These are phyloP conservation scores for Gomphus bonarii DNA, from an alignment of 1,284 basidiomycete species.

Conservation along the genomic window DNA sequence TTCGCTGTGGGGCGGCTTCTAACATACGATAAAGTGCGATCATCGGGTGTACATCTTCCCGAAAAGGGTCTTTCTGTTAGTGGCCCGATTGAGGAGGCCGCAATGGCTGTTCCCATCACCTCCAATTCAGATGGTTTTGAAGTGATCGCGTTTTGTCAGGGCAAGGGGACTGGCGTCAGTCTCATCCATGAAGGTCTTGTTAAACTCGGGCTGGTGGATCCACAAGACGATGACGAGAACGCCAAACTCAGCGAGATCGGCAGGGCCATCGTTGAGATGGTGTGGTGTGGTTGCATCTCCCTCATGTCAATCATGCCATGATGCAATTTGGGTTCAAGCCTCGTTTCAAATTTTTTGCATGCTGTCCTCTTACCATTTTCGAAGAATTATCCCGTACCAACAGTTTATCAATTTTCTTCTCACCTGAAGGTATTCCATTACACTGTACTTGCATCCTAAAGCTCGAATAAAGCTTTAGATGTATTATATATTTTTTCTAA, in stretches of 20 bases:
- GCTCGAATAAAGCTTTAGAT: constrained; percentile 5
- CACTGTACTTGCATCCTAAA: constrained; percentile 4
- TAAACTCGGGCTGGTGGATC: constrained; percentile 42
- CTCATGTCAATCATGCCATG: constrained; percentile 47
- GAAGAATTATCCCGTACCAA: not conserved
- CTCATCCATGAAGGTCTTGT: constrained; percentile 60
- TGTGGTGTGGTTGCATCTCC: constrained; percentile 69
- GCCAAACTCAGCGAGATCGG: constrained; percentile 58
- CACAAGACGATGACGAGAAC: constrained; percentile 21
- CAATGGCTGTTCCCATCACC: constrained; percentile 30
- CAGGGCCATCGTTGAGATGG: constrained; percentile 69
- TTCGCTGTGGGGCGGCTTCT: constrained; percentile 58
- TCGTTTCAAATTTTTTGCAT: not conserved
- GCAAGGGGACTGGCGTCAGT: constrained; percentile 54
- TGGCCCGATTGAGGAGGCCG: constrained; percentile 50
- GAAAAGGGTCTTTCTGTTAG: constrained; percentile 56
- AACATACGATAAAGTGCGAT: constrained; percentile 53
- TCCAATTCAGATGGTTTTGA: constrained; percentile 23
- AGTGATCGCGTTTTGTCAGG: constrained; percentile 53
- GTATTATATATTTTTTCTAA: not conserved
- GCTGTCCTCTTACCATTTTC: not conserved
- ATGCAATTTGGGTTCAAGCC: not conserved
- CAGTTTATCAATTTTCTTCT: not conserved
- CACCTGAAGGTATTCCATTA: not conserved
- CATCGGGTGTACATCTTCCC: constrained; percentile 62